These are phyloP conservation scores for Fusarium nisikadoi DNA, from an alignment of 2,329 filamentous ascomycete genomes.

Conservation along the genomic window DNA sequence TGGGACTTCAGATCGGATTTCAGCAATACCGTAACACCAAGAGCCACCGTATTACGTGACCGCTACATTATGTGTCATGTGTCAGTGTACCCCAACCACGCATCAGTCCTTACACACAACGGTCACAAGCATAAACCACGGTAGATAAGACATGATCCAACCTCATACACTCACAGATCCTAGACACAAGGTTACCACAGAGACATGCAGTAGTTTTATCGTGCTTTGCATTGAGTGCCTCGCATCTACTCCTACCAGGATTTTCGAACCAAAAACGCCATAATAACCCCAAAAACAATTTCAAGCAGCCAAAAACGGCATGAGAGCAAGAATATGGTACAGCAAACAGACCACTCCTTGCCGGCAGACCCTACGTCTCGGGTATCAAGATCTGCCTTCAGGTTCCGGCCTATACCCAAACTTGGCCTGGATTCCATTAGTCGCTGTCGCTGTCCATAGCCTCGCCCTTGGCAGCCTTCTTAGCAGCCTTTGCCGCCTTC, in stretches of 20 bases:
- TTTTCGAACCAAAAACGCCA: slow-evolving; percentile 47
- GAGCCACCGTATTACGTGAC: slow-evolving; percentile 16
- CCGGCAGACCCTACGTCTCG: slow-evolving; percentile 39
- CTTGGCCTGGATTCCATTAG: slow-evolving; percentile 44
- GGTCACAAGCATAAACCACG: slow-evolving; percentile 20
- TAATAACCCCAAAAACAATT: slow-evolving; percentile 39
- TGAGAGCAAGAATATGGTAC: slow-evolving; percentile 44
- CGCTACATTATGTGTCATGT: slow-evolving; percentile 16
- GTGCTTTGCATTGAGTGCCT: slow-evolving; percentile 46
- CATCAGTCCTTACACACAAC: slow-evolving; percentile 8
- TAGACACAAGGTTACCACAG: background rate
- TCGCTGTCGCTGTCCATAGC: slow-evolving; percentile 65
- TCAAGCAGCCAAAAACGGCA: slow-evolving; percentile 36
- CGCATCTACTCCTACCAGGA: slow-evolving; percentile 46
- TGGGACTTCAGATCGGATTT: slow-evolving; percentile 19
- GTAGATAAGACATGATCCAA: slow-evolving; percentile 10
- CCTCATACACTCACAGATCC: slow-evolving; percentile 6
- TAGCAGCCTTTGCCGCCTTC: slow-evolving; percentile 67
- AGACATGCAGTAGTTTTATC: slow-evolving; percentile 32
- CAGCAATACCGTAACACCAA: slow-evolving; percentile 17
- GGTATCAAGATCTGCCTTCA: slow-evolving; percentile 34
- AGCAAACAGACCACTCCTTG: slow-evolving; percentile 43
- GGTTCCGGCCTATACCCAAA: slow-evolving; percentile 20
- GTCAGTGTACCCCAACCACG: background rate
- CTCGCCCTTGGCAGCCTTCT: slow-evolving; percentile 64